Evolutionary conservation across 129 eudicot species (phyloP).

Genomic region (Centella asiatica): DNA sequence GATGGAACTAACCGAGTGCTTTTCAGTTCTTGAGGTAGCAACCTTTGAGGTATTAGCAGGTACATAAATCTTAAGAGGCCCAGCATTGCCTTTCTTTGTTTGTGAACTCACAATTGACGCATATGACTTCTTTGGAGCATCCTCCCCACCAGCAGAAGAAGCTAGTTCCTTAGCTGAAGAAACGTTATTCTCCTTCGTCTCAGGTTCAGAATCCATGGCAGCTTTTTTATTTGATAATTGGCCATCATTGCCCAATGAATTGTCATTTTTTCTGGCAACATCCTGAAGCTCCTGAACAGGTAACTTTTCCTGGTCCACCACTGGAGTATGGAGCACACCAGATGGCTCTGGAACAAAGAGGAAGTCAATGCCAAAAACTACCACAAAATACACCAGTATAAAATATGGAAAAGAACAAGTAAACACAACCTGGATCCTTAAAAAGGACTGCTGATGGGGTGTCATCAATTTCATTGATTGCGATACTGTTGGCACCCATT

Average conservation of each 20-base stretch:
- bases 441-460: constrained; percentile 21
- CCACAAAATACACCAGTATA: not conserved
- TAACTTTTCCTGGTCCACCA: constrained; percentile 21
- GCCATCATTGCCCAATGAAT: constrained; percentile 26
- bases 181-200: constrained; percentile 24
- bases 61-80: constrained; percentile 34
- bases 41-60: constrained; percentile 29
- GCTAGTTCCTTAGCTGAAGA: constrained; percentile 23
- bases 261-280: constrained; percentile 26
- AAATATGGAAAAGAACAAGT: not conserved
- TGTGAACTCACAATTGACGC: constrained; percentile 67
- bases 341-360: constrained; percentile 34
- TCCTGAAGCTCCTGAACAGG: constrained; percentile 27
- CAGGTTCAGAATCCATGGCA: constrained; percentile 20
- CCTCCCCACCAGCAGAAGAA: constrained; percentile 40
- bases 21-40: constrained; percentile 25
- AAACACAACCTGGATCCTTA: constrained; percentile 43
- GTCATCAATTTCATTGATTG: constrained; percentile 24
- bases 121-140: constrained; percentile 69
- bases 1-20: constrained; percentile 16
- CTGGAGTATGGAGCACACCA: constrained; percentile 28
- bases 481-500: constrained; percentile 20
- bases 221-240: constrained; percentile 27
- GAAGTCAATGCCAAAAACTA: not conserved
- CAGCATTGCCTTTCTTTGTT: constrained; percentile 30